Evolutionary conservation across 192 early-diverging fungal genomes (phyloP), one percentile per base, ranked within the genome.

Genomic region (Coemansia umbellata): DNA sequence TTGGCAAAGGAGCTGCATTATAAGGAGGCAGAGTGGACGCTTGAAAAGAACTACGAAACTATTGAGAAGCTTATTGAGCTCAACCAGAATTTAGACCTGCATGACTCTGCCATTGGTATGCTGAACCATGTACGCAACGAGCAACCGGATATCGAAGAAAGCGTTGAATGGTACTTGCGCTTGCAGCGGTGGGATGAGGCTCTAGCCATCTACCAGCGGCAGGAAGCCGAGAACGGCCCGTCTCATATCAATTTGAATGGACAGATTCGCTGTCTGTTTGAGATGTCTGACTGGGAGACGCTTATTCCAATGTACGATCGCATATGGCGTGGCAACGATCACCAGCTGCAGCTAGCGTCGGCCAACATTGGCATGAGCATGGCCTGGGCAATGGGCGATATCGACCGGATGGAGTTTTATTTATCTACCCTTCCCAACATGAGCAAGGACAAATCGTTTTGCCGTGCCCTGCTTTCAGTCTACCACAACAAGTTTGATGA

Each of bases 1-100:
- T 90, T 89, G 63, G 94, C 96, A 27, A 97, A 97, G 74, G 96
- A 95, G n/a, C 78, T 99, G 40, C 96, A 97, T 60, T 99, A 97
- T 78, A 93, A 92, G 55, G 96, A 99, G 69, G 79, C 91, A 5
- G 92, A 96, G 78, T 98, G 95, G 69, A 77, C 88, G 17, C 74
- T 85, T 6, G 88, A 92, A 27, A 85, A 90, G 23, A 80, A 88
- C 5, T 83, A 89, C 22, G 86, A 87, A 18, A 92, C 90, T 1
- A 91, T 97, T 22, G 92, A 94, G 56, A 83, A 85, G 54, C 78
- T 99, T 4, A 96, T 99, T 49, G 85, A 83, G 37, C 93, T 96
- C 54, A 97, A 97, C 73, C 91, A 93, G 67, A 83, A 91, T 36
- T 80, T 99, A 3, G 93, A 99, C 59, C 89, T 93, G 59, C 90